These are phyloP conservation scores for Blastobotrys ciferrii DNA, from an alignment of 1,139 yeast species.

Conservation along the genomic window DNA sequence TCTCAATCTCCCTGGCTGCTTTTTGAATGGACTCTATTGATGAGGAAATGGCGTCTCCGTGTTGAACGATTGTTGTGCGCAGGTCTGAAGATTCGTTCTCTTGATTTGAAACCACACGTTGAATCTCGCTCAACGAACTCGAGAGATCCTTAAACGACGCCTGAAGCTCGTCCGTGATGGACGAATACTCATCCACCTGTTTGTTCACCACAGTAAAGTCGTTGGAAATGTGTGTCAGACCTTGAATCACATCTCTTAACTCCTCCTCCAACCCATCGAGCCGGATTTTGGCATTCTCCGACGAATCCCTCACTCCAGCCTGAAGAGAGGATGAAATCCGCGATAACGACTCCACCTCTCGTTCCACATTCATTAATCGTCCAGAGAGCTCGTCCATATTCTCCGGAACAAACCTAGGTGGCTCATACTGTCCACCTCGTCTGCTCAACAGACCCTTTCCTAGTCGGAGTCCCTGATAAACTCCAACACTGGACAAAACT, in stretches of 20 bases:
- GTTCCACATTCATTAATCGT: slow-evolving; percentile 22
- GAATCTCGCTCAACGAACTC: slow-evolving; percentile 10
- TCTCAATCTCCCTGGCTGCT: slow-evolving; percentile 10
- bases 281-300: slow-evolving; percentile 10
- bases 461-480: background rate
- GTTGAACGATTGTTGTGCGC: slow-evolving; percentile 10
- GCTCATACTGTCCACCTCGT: background rate
- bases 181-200: slow-evolving; percentile 12
- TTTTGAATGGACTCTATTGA: slow-evolving; percentile 4
- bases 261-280: slow-evolving; percentile 17
- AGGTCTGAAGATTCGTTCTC: slow-evolving; percentile 12
- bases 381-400: slow-evolving; percentile 21
- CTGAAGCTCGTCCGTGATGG: slow-evolving; percentile 11
- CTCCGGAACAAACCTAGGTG: slow-evolving; percentile 21
- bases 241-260: slow-evolving; percentile 14
- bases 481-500: background rate
- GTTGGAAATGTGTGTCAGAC: slow-evolving; percentile 12
- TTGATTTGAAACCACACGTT: slow-evolving; percentile 12
- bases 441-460: background rate
- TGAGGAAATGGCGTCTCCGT: slow-evolving; percentile 12
- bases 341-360: slow-evolving; percentile 18
- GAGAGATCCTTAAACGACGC: slow-evolving; percentile 9
- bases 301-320: slow-evolving; percentile 18
- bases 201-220: slow-evolving; percentile 12
- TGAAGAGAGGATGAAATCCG: slow-evolving; percentile 17